Base-by-base conservation (phyloP, 164 flowering plant species). In the Vitis rotundifolia region DNA sequence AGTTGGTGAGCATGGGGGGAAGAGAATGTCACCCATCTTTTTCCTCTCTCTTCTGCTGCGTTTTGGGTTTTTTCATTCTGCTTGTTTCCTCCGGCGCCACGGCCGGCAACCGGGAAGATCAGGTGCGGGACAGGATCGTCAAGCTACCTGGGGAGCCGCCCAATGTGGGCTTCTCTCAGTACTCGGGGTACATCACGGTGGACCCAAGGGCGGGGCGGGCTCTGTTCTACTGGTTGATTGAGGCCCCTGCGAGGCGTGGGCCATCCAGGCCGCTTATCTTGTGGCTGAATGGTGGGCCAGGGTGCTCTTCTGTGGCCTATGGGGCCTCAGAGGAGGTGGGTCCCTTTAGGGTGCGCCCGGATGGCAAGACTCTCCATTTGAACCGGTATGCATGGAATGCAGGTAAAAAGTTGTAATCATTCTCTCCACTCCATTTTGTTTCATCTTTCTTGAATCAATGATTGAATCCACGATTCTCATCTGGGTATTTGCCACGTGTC, bases 221-320 rank as follows among this genome's bases (percentile, higher is more conserved):
- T 13, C 76, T 82, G 2, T 82, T 79, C 31, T 79, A 80, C 51
- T 82, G 77, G 79, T 28, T 82, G 28, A 47, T 75, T 37, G 76
- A 82, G 66, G 76, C 80, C 16, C 71, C 71, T 0, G 15, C 1
- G 8, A 5, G 10, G 1, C 54, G 19, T 1, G 14, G 37, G 28
- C 69, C 73, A 0, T n/a, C 73, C 0, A 73, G 56, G 69, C 84
- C 84, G 0, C 66, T 81, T 2, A 57, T 81, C 12, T 57, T 81
- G 51, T 81, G 84, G 84, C 81, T 79, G 59, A 78, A 73, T 70
- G 85, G 82, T 13, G 85, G 85, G 53, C 82, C 82, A 3, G 81
- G 81, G 12, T 81, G 82, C 63, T 81, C 84, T 1, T 76, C 84
- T 13, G 37, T 81, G 1, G 80, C 73, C 1, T 78, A 78, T 44